These are phyloP conservation scores for Stephanodiscus triporus DNA, from an alignment of 108 stramenopile species.

Conservation along the genomic window DNA sequence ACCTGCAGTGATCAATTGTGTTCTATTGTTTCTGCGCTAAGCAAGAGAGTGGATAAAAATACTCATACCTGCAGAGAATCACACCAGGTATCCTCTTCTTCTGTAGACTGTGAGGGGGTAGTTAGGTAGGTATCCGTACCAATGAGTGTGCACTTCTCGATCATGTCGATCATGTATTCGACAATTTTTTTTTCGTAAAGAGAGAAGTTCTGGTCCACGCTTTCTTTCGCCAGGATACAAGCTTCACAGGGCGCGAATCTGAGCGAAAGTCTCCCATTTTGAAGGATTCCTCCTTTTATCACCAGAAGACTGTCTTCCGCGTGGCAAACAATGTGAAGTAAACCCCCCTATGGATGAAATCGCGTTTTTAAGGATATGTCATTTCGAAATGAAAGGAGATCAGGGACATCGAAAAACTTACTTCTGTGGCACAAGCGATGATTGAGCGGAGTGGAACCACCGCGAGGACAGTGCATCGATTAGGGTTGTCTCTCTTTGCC, in stretches of 20 bases:
- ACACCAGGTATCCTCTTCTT: conserved; percentile 17
- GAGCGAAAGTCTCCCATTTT: conserved; percentile 81
- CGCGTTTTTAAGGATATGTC: too few species aligned
- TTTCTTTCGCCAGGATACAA: conserved; percentile 63
- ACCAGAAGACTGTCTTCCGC: conserved; percentile 40
- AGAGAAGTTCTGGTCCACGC: conserved; percentile 56
- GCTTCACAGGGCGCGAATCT: conserved; percentile 59
- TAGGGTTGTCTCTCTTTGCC: conserved; percentile 37
- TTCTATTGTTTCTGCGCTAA: too few species aligned
- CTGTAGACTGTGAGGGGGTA: conserved; percentile 3
- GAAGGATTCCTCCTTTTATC: conserved; percentile 22
- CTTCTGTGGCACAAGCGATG: conserved; percentile 68
- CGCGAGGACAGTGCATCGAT: conserved; percentile 58
- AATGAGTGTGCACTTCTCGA: conserved; percentile 24
- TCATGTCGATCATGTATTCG: conserved; percentile 35
- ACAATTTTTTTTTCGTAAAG: conserved; percentile 25
- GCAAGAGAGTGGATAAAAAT: too few species aligned
- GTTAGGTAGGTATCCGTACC: neutral
- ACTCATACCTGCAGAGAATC: conserved; percentile 29
- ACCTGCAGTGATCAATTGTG: too few species aligned
- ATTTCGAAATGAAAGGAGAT: neutral
- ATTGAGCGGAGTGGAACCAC: conserved; percentile 60
- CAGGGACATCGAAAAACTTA: neutral
- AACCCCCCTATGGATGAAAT: conserved; percentile 33
- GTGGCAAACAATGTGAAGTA: conserved; percentile 70